These are phyloP conservation scores for Wickerhamiella kurtzmanii DNA, from an alignment of 805 yeast species.

Conservation along the genomic window DNA sequence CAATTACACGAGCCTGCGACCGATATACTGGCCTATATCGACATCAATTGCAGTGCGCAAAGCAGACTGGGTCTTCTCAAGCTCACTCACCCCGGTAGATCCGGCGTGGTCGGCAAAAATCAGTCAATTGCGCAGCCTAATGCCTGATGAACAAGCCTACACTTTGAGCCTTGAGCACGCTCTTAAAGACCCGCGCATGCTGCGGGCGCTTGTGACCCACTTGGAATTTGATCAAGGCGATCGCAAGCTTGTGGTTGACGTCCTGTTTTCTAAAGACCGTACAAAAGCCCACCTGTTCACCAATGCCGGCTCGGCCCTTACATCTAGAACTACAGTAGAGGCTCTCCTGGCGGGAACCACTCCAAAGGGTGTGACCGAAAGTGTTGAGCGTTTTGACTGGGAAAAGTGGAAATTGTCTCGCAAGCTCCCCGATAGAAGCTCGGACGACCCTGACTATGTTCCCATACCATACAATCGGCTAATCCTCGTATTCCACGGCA, in stretches of 20 bases:
- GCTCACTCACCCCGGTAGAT: slow-evolving; percentile 25
- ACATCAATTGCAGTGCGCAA: slow-evolving; percentile 24
- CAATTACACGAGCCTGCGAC: slow-evolving; percentile 18
- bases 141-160: slow-evolving; percentile 22
- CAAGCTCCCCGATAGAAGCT: slow-evolving; percentile 20
- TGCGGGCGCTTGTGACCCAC: slow-evolving; percentile 17
- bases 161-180: slow-evolving; percentile 19
- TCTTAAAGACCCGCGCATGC: slow-evolving; percentile 17
- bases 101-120: slow-evolving; percentile 19
- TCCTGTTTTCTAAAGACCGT: slow-evolving; percentile 23
- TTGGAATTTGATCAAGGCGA: slow-evolving; percentile 15
- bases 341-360: slow-evolving; percentile 8
- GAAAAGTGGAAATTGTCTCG: slow-evolving; percentile 20
- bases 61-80: slow-evolving; percentile 28
- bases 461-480: slow-evolving; percentile 41
- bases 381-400: slow-evolving; percentile 22
- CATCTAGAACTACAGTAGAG: slow-evolving; percentile 7
- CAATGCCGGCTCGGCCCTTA: slow-evolving; percentile 5
- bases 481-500: slow-evolving; percentile 81
- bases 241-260: slow-evolving; percentile 10
- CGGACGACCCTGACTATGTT: slow-evolving; percentile 18
- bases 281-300: slow-evolving; percentile 13
- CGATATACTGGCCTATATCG: slow-evolving; percentile 29
- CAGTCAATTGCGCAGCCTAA: slow-evolving; percentile 4
- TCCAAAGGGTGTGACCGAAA: slow-evolving; percentile 9